These are phyloP conservation scores for Stachybotrys elegans DNA, from an alignment of 2,329 filamentous ascomycete species.

Conservation along the genomic window DNA sequence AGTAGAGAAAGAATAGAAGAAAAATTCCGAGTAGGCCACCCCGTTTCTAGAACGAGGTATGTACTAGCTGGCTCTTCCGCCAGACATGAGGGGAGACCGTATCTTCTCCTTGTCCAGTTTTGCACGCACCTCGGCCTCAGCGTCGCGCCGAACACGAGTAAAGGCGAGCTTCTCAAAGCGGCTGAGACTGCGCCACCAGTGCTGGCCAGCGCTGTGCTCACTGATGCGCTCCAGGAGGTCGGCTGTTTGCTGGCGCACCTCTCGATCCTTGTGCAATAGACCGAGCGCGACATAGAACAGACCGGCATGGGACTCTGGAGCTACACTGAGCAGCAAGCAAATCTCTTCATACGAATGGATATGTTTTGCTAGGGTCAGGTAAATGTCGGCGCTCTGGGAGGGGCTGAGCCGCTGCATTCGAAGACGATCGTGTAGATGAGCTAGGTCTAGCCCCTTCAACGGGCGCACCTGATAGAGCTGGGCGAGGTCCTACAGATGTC, in stretches of 20 bases:
- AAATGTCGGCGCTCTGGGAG: constrained; percentile 75
- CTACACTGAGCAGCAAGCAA: constrained; percentile 74
- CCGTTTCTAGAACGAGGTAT: too few species aligned
- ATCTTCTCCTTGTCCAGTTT: constrained; percentile 41
- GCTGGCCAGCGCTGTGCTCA: constrained; percentile 82
- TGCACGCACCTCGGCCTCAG: constrained; percentile 45
- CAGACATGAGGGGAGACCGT: constrained; percentile 17
- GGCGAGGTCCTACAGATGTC: constrained; percentile 51
- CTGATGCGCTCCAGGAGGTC: constrained; percentile 77
- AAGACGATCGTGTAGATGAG: constrained; percentile 88
- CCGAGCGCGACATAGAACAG: constrained; percentile 89
- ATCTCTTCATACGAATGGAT: constrained; percentile 81
- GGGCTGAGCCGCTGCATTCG: constrained; percentile 75
- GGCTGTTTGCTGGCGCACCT: constrained; percentile 72
- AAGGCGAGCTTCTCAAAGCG: constrained; percentile 86
- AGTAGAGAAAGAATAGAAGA: constrained; percentile 9
- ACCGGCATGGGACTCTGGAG: constrained; percentile 80
- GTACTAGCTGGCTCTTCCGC: constrained; percentile 48
- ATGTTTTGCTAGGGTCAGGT: constrained; percentile 70
- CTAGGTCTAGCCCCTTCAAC: constrained; percentile 76
- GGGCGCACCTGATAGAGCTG: constrained; percentile 61
- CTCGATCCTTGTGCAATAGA: constrained; percentile 80
- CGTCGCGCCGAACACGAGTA: constrained; percentile 68
- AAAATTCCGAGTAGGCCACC: constrained; percentile 4
- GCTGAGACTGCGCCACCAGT: constrained; percentile 86